Evolutionary conservation across 306 rosid species (phyloP).

Genomic region (Medicago truncatula): DNA sequence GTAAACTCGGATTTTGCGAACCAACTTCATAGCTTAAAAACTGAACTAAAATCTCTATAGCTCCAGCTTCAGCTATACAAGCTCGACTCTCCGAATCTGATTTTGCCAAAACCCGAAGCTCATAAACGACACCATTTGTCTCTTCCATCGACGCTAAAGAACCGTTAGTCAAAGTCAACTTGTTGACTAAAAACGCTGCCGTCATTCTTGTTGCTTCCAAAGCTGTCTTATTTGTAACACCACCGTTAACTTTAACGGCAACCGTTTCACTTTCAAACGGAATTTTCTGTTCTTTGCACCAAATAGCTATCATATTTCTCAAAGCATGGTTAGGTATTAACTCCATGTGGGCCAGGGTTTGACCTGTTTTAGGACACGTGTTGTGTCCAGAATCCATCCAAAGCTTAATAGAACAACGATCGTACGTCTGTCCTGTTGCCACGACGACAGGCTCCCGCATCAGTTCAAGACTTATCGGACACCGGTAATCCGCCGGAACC

Average conservation of each 20-base stretch:
- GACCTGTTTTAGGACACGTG: constrained; percentile 98
- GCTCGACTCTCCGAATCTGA: constrained; percentile 81
- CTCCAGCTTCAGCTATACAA: constrained; percentile 85
- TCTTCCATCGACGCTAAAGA: constrained; percentile 34
- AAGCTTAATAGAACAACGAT: constrained; percentile 65
- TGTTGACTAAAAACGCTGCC: constrained; percentile 68
- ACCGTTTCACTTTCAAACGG: constrained; percentile 59
- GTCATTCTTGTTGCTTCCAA: constrained; percentile 82
- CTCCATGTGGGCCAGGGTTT: constrained; percentile 67
- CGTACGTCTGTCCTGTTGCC: constrained; percentile 98
- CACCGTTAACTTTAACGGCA: constrained; percentile 46
- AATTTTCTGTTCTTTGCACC: constrained; percentile 81
- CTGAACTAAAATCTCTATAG: constrained; percentile 66
- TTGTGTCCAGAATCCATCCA: constrained; percentile 90
- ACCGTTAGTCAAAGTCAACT: constrained; percentile 53
- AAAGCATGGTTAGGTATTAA: constrained; percentile 72
- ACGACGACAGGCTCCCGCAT: constrained; percentile 89
- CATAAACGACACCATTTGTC: constrained; percentile 69
- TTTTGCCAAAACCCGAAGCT: constrained; percentile 77
- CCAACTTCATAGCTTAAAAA: constrained; percentile 48
- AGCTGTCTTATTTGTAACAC: constrained; percentile 67
- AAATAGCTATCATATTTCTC: constrained; percentile 70
- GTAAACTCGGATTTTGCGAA: constrained; percentile 52
- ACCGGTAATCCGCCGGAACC: constrained; percentile 72
- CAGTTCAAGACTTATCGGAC: constrained; percentile 81